A percentile compares a stretch with the other conserved stretches of the same genome.
phyloP scores from a whole-genome alignment of 75 land plant species.

The Cupressus sempervirens region DNA sequence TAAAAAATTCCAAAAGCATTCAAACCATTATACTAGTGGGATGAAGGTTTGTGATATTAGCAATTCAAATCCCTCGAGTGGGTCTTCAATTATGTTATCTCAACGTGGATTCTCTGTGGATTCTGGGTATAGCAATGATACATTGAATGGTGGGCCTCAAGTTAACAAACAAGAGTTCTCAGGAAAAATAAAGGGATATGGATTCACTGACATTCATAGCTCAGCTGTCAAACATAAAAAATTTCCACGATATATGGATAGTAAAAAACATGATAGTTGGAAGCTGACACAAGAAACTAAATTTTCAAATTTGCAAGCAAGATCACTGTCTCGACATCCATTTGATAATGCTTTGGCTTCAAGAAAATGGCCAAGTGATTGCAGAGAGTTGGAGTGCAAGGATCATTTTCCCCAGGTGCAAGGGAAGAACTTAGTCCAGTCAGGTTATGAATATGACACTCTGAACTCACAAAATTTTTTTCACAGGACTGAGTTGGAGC shows the following conservation, averaged over 20 bases:
- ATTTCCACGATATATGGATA: not conserved
- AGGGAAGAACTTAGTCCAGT: not conserved
- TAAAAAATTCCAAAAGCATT: not conserved
- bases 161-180: not conserved
- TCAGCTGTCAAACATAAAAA: not conserved
- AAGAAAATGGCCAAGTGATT: not conserved
- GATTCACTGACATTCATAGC: not conserved
- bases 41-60: not conserved
- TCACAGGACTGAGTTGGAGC: not conserved
- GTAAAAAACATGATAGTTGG: not conserved
- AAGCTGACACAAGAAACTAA: not conserved
- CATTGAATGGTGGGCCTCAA: not conserved
- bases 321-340: not conserved
- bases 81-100: not conserved
- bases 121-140: not conserved
- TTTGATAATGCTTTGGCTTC: not conserved
- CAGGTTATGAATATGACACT: constrained; percentile 1
- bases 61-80: not conserved
- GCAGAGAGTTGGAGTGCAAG: not conserved
- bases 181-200: not conserved
- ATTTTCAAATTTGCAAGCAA: not conserved
- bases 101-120: not conserved
- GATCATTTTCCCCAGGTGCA: not conserved
- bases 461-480: not conserved
- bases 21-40: not conserved